Evolutionary conservation across 805 yeast species (phyloP).

Genomic region (Wickerhamomyces subpelliculosus): DNA sequence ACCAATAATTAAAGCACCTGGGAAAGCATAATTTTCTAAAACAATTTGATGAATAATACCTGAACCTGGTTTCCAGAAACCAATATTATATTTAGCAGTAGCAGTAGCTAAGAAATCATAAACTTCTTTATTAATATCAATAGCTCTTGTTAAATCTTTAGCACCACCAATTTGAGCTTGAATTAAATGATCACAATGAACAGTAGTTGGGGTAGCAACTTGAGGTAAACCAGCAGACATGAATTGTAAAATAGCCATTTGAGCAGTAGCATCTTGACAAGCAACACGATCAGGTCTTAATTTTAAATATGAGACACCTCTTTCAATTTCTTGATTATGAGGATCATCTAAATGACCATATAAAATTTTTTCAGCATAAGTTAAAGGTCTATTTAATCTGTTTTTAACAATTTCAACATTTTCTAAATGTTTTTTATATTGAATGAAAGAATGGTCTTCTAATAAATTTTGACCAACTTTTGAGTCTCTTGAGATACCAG

Average conservation of each 20-base stretch:
- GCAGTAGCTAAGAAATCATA: conserved; percentile 86
- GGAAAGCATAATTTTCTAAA: conserved; percentile 93
- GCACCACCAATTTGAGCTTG: conserved; percentile 93
- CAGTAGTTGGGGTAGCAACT: conserved; percentile 92
- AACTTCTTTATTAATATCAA: conserved; percentile 87
- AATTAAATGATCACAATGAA: conserved; percentile 96
- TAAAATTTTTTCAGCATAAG: conserved; percentile 90
- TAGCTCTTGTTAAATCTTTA: conserved; percentile 78
- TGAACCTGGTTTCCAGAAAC: conserved; percentile 99
- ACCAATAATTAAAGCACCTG: conserved; percentile 94
- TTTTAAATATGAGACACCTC: conserved; percentile 89
- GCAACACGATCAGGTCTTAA: conserved; percentile 97
- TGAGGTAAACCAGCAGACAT: conserved; percentile 91
- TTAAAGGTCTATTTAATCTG: conserved; percentile 81
- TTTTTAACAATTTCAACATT: conserved; percentile 78
- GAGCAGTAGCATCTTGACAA: conserved; percentile 98
- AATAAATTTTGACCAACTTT: conserved; percentile 75
- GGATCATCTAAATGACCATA: conserved; percentile 95
- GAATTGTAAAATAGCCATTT: conserved; percentile 95
- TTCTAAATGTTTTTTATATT: conserved; percentile 87
- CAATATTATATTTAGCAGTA: conserved; percentile 92
- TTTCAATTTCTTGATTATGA: conserved; percentile 72
- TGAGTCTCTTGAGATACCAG: conserved; percentile 49
- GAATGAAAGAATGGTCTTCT: conserved; percentile 79
- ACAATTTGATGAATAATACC: conserved; percentile 98